Percentiles rank a stretch among this genome's conserved stretches.
phyloP scores from a whole-genome alignment of 2,329 filamentous ascomycete species.

The Cadophora malorum region DNA sequence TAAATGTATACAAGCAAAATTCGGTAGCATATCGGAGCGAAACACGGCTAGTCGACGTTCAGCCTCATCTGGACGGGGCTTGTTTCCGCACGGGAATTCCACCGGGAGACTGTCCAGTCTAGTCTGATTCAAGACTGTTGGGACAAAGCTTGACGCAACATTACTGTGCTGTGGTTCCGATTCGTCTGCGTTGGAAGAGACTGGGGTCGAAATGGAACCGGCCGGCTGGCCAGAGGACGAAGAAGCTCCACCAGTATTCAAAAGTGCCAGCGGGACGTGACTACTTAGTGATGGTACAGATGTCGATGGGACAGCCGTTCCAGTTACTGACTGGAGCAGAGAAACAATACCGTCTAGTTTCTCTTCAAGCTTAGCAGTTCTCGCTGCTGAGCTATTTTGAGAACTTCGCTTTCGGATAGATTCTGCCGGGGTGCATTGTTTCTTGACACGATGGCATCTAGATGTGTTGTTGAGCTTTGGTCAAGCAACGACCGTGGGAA shows the following conservation, averaged over 20 bases:
- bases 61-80: neutral
- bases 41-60: neutral
- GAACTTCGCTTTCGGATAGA: neutral
- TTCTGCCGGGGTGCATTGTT: neutral
- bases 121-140: neutral
- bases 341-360: slow-evolving; percentile 11
- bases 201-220: neutral
- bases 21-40: neutral
- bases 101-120: neutral
- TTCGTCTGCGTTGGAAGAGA: neutral
- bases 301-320: neutral
- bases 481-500: neutral
- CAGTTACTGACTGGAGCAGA: slow-evolving; percentile 6
- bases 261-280: neutral
- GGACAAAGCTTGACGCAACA: neutral
- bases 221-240: neutral
- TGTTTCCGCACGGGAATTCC: neutral
- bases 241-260: neutral
- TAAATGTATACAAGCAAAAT: neutral
- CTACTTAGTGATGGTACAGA: neutral
- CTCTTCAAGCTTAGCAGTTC: slow-evolving; percentile 10
- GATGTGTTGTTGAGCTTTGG: neutral
- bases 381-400: neutral
- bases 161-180: neutral
- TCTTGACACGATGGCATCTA: slow-evolving; percentile 7